A percentile compares a stretch with the other conserved stretches of the same genome.
Evolutionary conservation across 2,329 filamentous ascomycete genomes (phyloP).

Genomic region (Seiridium cupressi): DNA sequence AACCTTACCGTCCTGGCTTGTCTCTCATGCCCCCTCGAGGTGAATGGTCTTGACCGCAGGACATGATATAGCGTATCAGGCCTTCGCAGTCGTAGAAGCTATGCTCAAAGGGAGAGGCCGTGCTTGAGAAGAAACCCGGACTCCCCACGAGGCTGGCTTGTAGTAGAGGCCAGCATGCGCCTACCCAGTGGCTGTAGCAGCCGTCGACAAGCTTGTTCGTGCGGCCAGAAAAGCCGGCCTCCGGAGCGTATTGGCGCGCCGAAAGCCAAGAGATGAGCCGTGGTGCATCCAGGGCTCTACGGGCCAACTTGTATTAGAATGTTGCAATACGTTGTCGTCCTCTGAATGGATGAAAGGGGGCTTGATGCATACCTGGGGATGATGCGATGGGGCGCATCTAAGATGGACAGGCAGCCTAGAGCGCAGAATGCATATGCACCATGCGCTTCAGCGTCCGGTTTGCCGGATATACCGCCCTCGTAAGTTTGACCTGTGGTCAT

Average conservation of each 20-base stretch:
- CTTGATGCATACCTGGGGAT: constrained; percentile 62
- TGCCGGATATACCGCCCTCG: constrained; percentile 88
- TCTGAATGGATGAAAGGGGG: constrained; percentile 29
- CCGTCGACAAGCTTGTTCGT: constrained; percentile 98
- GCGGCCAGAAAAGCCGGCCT: constrained; percentile 88
- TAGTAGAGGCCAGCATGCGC: constrained; percentile 88
- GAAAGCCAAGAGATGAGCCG: constrained; percentile 84
- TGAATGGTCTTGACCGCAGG: constrained; percentile 76
- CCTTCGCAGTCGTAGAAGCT: constrained; percentile 74
- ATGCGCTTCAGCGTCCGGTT: constrained; percentile 87
- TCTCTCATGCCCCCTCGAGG: constrained; percentile 81
- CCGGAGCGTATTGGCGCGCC: constrained; percentile 82
- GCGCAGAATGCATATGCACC: constrained; percentile 96
- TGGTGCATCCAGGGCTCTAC: constrained; percentile 73
- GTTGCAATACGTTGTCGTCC: constrained; percentile 30
- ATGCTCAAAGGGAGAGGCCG: constrained; percentile 18
- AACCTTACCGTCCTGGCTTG: constrained; percentile 82
- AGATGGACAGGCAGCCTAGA: constrained; percentile 81
- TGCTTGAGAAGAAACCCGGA: constrained; percentile 18
- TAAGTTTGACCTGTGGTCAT: constrained; percentile 73
- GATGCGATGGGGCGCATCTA: constrained; percentile 74
- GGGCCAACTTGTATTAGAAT: constrained; percentile 17
- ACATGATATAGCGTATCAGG: constrained; percentile 83
- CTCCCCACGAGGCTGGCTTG: constrained; percentile 71
- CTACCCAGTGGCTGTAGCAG: constrained; percentile 98